Evolutionary conservation across 2,329 filamentous ascomycete species (phyloP), one percentile per base, ranked within the genome.

Genomic region (Helotiales sp.): DNA sequence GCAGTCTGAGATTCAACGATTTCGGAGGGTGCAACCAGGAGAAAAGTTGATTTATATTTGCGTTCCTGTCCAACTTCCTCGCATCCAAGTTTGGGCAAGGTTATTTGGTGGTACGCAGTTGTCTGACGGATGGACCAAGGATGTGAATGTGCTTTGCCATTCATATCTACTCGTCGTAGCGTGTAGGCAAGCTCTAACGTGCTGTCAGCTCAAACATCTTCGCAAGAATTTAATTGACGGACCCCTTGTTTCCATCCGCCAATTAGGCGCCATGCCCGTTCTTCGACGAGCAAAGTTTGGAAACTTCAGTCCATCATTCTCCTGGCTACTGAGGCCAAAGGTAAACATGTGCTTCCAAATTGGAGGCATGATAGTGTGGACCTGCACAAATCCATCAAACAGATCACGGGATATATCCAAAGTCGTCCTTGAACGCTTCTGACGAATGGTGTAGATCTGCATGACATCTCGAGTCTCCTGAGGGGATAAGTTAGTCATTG

Each of bases 61-160:
- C 24, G 34, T n/a, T 15, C 7, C n/a, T 38, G 34, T 17, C 8
- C 15, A n/a, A 8, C 15, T 12, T 38, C 13, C 8, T 15, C 17
- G n/a, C n/a, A n/a, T n/a, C n/a, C n/a, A n/a, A n/a, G n/a, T n/a
- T n/a, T n/a, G n/a, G n/a, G n/a, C n/a, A n/a, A n/a, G n/a, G n/a
- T n/a, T n/a, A 47, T 29, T 31, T 57, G 29, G 50, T 77, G 72
- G 55, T 76, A 73, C 3, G 74, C 58, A 10, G 69, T 71, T 7
- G 70, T 71, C 52, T 76, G 72, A 1, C 75, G 69, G 34, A 76
- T 69, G 0, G 71, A 72, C 75, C 74, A 77, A 15, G 59, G 53
- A 47, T 47, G 34, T 6, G 31, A 22, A 19, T 10, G 12, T 24
- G 42, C 47, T 25, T 60, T 51, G 5, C 54, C 36, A 24, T 65